Percentiles rank a stretch among this genome's conserved stretches.
Evolutionary conservation across 2,329 filamentous ascomycete genomes (phyloP).

Genomic region (Arthrobotrys entomopaga): DNA sequence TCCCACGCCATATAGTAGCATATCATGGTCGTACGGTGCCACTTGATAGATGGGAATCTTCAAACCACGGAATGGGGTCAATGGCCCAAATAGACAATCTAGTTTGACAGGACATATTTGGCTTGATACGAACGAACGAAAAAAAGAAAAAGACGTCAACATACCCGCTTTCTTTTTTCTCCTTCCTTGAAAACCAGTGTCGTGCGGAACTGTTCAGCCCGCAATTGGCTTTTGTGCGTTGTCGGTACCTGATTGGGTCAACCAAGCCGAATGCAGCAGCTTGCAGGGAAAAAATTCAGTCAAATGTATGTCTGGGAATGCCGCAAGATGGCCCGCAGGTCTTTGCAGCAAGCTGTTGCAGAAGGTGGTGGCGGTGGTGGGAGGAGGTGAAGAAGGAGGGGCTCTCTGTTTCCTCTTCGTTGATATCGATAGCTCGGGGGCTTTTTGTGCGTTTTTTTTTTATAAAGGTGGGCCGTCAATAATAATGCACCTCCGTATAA

Average conservation of each 20-base stretch:
- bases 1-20: neutral
- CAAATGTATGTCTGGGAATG: conserved; percentile 49
- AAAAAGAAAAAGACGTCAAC: conserved; percentile 43
- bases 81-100: conserved; percentile 14
- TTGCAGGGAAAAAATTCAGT: conserved; percentile 55
- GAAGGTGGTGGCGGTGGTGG: conserved; percentile 2
- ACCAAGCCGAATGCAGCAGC: conserved; percentile 54
- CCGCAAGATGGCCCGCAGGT: conserved; percentile 54
- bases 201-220: conserved; percentile 55
- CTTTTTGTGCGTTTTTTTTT: neutral
- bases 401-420: conserved; percentile 38
- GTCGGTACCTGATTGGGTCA: conserved; percentile 56
- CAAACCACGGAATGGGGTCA: conserved; percentile 30
- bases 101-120: conserved; percentile 9
- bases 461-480: conserved; percentile 23
- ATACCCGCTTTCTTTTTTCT: conserved; percentile 48
- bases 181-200: conserved; percentile 31
- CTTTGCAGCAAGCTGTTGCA: conserved; percentile 46
- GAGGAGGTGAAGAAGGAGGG: conserved; percentile 39
- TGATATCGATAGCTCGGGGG: conserved; percentile 50
- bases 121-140: neutral
- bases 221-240: conserved; percentile 55
- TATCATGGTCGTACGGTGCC: conserved; percentile 28
- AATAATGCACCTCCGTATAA: conserved; percentile 22
- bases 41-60: conserved; percentile 38